Evolutionary conservation across 164 flowering plant species (phyloP).

Genomic region (Nymphaea colorata): DNA sequence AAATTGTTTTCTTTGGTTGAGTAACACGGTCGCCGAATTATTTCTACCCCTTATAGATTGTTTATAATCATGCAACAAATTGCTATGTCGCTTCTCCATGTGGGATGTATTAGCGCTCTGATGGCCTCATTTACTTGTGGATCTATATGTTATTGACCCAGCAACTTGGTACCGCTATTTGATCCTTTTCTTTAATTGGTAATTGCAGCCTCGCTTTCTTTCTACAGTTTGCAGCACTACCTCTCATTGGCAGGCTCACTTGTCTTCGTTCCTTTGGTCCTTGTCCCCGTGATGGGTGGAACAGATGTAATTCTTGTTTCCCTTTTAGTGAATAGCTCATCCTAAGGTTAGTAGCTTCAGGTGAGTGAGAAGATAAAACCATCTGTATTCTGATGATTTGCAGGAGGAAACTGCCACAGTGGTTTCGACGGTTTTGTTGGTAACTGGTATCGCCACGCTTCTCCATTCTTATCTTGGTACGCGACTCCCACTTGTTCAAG

Average conservation of each 20-base stretch:
- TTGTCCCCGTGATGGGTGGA: slow-evolving; percentile 95
- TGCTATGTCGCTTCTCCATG: too few relatives aligned
- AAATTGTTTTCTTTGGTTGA: too few relatives aligned
- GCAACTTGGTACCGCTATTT: too few relatives aligned
- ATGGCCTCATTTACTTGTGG: too few relatives aligned
- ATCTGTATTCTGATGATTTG: background rate
- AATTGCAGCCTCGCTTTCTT: slow-evolving; percentile 52
- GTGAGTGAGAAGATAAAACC: background rate
- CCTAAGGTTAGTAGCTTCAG: background rate
- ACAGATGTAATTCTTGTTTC: slow-evolving; percentile 60
- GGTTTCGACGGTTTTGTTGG: slow-evolving; percentile 75
- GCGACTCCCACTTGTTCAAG: slow-evolving; percentile 91
- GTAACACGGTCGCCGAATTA: too few relatives aligned
- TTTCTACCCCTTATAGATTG: too few relatives aligned
- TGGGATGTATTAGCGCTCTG: too few relatives aligned
- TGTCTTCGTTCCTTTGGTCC: slow-evolving; percentile 65
- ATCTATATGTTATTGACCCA: too few relatives aligned
- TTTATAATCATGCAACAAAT: too few relatives aligned
- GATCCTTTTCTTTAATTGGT: slow-evolving; percentile 4
- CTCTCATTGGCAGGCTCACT: slow-evolving; percentile 82
- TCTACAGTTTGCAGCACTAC: slow-evolving; percentile 76
- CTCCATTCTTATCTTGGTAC: slow-evolving; percentile 79
- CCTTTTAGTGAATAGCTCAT: background rate
- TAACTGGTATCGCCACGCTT: slow-evolving; percentile 72
- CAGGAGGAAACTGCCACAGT: slow-evolving; percentile 94